Evolutionary conservation across 495 filamentous ascomycete species (phyloP).

Genomic region (Astrothelium subdiscretum): DNA sequence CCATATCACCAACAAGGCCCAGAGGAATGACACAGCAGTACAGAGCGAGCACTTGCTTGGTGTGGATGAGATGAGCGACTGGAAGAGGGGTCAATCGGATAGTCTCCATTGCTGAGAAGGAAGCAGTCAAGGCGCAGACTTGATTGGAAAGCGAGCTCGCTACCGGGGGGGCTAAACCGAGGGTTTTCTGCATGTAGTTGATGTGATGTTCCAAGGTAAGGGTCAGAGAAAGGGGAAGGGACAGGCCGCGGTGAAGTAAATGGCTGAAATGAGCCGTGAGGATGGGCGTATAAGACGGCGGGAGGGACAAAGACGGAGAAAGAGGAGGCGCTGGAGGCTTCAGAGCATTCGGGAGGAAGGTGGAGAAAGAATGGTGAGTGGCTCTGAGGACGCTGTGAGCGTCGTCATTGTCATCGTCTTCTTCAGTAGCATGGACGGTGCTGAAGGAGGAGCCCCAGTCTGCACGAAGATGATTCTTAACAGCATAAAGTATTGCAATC

Average conservation of each 20-base stretch:
- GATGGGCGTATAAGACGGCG: not conserved
- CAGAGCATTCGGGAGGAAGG: not conserved
- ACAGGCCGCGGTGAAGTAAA: slow-evolving; percentile 38
- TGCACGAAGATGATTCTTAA: slow-evolving; percentile 64
- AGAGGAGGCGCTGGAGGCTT: not conserved
- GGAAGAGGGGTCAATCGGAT: slow-evolving; percentile 62
- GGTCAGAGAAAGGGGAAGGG: slow-evolving; percentile 53
- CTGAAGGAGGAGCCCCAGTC: slow-evolving; percentile 51
- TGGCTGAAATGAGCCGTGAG: not conserved
- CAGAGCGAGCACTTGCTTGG: slow-evolving; percentile 62
- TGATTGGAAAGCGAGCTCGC: slow-evolving; percentile 51
- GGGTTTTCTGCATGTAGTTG: slow-evolving; percentile 44
- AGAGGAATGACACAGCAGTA: slow-evolving; percentile 65
- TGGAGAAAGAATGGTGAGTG: slow-evolving; percentile 5
- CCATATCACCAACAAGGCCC: slow-evolving; percentile 59
- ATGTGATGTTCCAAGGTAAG: slow-evolving; percentile 62
- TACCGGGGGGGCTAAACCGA: slow-evolving; percentile 51
- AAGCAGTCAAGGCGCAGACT: slow-evolving; percentile 49
- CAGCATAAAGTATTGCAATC: slow-evolving; percentile 60
- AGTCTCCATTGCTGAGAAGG: slow-evolving; percentile 64
- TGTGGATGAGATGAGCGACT: slow-evolving; percentile 65
- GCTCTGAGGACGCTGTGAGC: slow-evolving; percentile 25
- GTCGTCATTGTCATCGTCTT: slow-evolving; percentile 16
- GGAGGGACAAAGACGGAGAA: not conserved
- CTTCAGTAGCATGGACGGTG: not conserved